Conservation (phyloP, 371 early-diverging fungal genomes). For the Rhizopus delemar region DNA sequence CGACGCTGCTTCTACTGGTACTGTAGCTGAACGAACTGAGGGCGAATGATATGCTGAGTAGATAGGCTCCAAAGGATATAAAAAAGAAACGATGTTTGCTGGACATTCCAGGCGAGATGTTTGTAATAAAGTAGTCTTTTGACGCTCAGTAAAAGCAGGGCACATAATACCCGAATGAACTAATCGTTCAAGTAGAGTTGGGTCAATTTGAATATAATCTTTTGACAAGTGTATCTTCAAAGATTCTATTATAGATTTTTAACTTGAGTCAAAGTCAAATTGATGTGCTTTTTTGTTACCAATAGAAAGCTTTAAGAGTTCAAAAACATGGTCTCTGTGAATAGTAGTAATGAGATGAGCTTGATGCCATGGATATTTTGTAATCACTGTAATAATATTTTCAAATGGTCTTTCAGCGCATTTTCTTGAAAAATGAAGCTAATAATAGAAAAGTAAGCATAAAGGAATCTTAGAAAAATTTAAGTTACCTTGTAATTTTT, state of each 20-base stretch:
- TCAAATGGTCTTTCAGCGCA: slow-evolving; percentile 81
- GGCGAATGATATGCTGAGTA: background rate
- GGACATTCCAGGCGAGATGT: slow-evolving; percentile 30
- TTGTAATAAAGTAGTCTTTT: slow-evolving; percentile 67
- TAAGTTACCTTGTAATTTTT: slow-evolving; percentile 68
- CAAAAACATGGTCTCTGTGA: slow-evolving; percentile 79
- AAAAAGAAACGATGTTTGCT: slow-evolving; percentile 11
- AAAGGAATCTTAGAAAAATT: background rate
- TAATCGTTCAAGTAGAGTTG: slow-evolving; percentile 60
- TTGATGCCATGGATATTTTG: slow-evolving; percentile 79
- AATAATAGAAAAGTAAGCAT: background rate
- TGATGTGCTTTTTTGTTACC: slow-evolving; percentile 22
- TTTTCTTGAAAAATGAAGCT: slow-evolving; percentile 76
- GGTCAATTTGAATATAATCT: slow-evolving; percentile 64
- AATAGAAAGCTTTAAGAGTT: slow-evolving; percentile 65
- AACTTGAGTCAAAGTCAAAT: background rate
- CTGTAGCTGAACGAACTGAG: background rate
- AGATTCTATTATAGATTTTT: slow-evolving; percentile 42
- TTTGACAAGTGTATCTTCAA: slow-evolving; percentile 61
- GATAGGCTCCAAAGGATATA: background rate
- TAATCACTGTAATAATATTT: slow-evolving; percentile 70
- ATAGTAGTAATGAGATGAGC: slow-evolving; percentile 59
- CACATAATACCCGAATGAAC: slow-evolving; percentile 67
- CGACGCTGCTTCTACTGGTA: background rate
- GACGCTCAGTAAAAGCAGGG: slow-evolving; percentile 75